Conservation (phyloP, 768 basidiomycete species). For the Lactifluus volemus region DNA sequence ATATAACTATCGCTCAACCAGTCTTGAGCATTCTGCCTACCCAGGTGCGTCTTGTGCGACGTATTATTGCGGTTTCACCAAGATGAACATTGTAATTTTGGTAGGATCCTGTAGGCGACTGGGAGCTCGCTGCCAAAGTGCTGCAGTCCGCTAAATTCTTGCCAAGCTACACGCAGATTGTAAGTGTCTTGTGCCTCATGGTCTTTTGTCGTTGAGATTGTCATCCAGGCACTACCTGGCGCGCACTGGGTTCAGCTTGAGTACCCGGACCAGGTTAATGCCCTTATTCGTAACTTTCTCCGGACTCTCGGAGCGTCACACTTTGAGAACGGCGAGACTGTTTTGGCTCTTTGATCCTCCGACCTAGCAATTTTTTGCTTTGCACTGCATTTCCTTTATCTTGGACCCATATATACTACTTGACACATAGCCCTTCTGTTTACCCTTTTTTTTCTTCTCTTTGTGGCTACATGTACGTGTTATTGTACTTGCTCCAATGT, state of each 20-base stretch:
- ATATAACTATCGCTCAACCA: slow-evolving; percentile 35
- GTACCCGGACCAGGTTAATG: slow-evolving; percentile 43
- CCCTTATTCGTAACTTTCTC: slow-evolving; percentile 44
- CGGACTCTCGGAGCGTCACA: slow-evolving; percentile 3
- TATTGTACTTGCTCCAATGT: too few relatives aligned
- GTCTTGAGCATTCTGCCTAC: slow-evolving; percentile 33
- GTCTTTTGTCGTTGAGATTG: background rate
- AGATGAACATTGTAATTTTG: background rate
- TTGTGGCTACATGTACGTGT: too few relatives aligned
- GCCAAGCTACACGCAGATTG: slow-evolving; percentile 29
- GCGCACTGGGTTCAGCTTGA: slow-evolving; percentile 71
- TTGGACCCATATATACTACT: too few relatives aligned
- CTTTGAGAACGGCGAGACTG: background rate
- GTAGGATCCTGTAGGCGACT: slow-evolving; percentile 39
- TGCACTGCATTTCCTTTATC: too few relatives aligned
- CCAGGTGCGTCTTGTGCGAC: slow-evolving; percentile 16
- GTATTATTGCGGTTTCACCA: background rate
- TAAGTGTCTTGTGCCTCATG: slow-evolving; percentile 17
- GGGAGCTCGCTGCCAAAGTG: slow-evolving; percentile 25
- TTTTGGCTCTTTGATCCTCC: background rate
- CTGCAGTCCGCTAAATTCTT: slow-evolving; percentile 26
- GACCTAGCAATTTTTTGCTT: too few relatives aligned
- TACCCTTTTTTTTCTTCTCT: too few relatives aligned
- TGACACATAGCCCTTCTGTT: too few relatives aligned
- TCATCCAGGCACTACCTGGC: slow-evolving; percentile 37